Base-by-base conservation (phyloP, 2,329 filamentous ascomycete genomes). In the Sporothrix protearum region DNA sequence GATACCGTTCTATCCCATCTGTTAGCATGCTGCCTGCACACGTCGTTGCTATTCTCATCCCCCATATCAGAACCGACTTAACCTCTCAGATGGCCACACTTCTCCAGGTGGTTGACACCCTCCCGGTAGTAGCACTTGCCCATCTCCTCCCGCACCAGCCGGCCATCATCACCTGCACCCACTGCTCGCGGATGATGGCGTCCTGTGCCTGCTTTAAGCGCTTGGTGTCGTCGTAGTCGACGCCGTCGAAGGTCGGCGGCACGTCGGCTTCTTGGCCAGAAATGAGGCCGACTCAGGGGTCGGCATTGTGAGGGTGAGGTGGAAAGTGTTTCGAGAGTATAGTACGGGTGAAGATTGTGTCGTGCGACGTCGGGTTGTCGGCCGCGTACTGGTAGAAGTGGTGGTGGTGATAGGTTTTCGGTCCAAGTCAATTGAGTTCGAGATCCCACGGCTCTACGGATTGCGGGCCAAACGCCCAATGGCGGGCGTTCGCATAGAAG, bases 81-180 rank as follows among this genome's bases (percentile, higher is more conserved):
- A 96, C 92, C 92, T 91, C 92, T 86, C 82, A 95, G 81, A 77
- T 87, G 84, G 75, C 92, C 92, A 81, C 92, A 96, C 83, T 95
- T 96, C 86, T 95, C 92, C 80, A 96, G 82, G 80, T 96, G 92
- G 81, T 96, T 96, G 76, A 94, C 91, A 71, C 92, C 93, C 82
- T 96, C 91, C 76, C 88, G 86, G 81, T 89, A 88, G 82, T 96
- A 96, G 85, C 92, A 96, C 84, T 93, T 95, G 81, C 90, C 87
- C 83, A 96, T 84, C 85, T 96, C 92, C 80, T 95, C 91, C 75
- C 91, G 85, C 71, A 96, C 91, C 74, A 96, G 83, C 73, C 92
- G 86, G 72, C 91, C 92, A 94, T 96, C 92, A 96, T 96, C 80
- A 91, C 90, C 80, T 89, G 89, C 73, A 96, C 92, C 93, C 93